Evolutionary conservation across 2,329 filamentous ascomycete genomes (phyloP), one percentile per base, ranked within the genome.

Genomic region (Clarireedia paspali): DNA sequence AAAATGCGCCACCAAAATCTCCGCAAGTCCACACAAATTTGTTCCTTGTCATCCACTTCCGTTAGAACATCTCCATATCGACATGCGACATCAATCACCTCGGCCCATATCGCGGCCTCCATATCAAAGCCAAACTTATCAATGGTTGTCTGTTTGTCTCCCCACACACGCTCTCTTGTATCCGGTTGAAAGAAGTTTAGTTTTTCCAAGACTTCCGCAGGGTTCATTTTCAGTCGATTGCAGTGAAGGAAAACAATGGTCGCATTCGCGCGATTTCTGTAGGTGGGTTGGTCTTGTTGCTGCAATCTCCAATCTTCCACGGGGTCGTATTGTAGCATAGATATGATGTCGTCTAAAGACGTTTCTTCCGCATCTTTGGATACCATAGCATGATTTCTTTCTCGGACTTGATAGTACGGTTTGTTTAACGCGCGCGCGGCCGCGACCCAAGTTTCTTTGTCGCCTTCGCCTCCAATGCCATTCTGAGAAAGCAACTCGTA

Each of bases 41-140:
- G n/a, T 6, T 6, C 36, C 24, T 27, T 42, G 42, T 55, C 30
- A 5, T 27, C 24, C 9, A 39, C 23, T 23, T 14, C 45, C 26
- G 44, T 6, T 6, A 55, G 39, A 12, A 27, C 24, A 10, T 46
- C 24, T 10, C 55, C 50, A 44, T 48, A 53, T 5, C 34, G 9
- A 57, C 55, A 57, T 14, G 49, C 55, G 14, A 57, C 55, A 26
- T 57, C 48, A 14, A 57, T 48, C 7, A 57, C 50, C 20, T 53
- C 50, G 7, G 36, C 49, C 55, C 55, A 57, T 23, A 57, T 20
- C 44, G 48, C 55, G 6, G 17, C 45, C 17, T 57, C 50, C 5
- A 57, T 20, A 48, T 57, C 50, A 5, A 23, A 42, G 15, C 55
- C 50, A 53, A 57, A 57, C 4, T 26, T 47, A 5, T 48, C 36